Base-by-base conservation (phyloP, 2,329 filamentous ascomycete species). In the Aspergillus intermedius region DNA sequence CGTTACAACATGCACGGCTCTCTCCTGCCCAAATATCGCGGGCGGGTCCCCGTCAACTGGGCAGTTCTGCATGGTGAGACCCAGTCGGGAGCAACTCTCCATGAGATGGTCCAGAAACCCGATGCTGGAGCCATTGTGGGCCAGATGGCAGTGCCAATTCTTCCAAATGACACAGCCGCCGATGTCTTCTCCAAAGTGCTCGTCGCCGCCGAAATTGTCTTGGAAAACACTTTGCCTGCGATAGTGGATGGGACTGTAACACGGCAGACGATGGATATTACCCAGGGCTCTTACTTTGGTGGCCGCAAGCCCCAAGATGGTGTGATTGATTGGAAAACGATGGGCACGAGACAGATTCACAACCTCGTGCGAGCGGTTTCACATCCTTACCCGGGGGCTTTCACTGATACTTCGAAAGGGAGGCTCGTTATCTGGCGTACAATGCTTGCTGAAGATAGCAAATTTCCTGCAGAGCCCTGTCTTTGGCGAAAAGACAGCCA, bases 201-300 rank as follows among this genome's bases (percentile, higher is more conserved):
- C 10, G 39, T 41, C 21, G 39, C 39, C 5, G 39, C 39, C 8
- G 39, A 41, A 19, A 41, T 41, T 23, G 39, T 41, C 39, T 22
- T 41, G 39, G 5, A 41, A 3, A 12, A 21, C 41, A 50, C 44
- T 47, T 45, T 37, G 19, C 17, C 19, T 12, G 44, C 5, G 42
- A 45, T 22, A 47, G 39, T 19, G 40, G 23, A 50, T 47, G 23
- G 40, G 40, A 50, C 17, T 41, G 39, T 41, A 22, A 4, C 8
- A 21, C 17, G 39, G 19, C 17, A 21, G 7, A n/a, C 5, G 15
- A 41, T 41, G 39, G 39, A 41, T 23, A 10, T 41, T 13, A 12
- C 39, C 39, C 39, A 41, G 39, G 39, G 39, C 17, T 41, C 39
- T 41, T 41, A 41, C 21, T 41, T 41, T 41, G 19, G 39, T 22